Conservation (phyloP, 345 rosid genomes). For the Kandelia obovata region DNA sequence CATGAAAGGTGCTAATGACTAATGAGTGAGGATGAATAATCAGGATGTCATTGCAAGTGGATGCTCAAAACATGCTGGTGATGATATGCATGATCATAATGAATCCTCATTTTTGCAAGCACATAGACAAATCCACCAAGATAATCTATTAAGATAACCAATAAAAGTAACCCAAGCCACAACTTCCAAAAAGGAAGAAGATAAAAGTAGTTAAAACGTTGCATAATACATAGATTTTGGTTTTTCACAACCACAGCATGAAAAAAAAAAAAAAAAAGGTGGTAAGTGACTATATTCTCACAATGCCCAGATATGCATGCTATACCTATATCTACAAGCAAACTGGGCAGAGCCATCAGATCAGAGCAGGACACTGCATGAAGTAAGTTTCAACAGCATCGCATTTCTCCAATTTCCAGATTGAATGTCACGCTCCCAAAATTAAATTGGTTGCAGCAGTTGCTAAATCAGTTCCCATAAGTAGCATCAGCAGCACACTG, state of each 20-base stretch:
- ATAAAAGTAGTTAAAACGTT: constrained; percentile 5
- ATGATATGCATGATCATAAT: too few species aligned
- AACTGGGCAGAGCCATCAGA: constrained; percentile 8
- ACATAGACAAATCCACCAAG: too few species aligned
- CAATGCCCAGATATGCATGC: constrained; percentile 3
- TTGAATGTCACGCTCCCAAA: background rate
- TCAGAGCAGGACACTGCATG: constrained; percentile 5
- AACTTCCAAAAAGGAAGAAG: too few species aligned
- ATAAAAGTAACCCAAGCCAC: too few species aligned
- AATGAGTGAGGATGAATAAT: too few species aligned
- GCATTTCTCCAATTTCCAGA: constrained; percentile 5
- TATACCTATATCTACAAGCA: constrained; percentile 13
- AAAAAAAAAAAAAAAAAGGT: constrained; percentile 7
- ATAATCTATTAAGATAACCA: too few species aligned
- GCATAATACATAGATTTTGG: constrained; percentile 14
- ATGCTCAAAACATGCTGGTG: too few species aligned
- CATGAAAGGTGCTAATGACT: too few species aligned
- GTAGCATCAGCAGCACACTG: constrained; percentile 23
- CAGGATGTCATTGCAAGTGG: too few species aligned
- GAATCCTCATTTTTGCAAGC: too few species aligned
- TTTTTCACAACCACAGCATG: constrained; percentile 4
- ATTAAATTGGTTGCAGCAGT: constrained; percentile 5
- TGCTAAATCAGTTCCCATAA: constrained; percentile 1
- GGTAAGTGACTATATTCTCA: constrained; percentile 3
- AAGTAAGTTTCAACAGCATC: constrained; percentile 1